phyloP scores from a whole-genome alignment of 345 rosid species.

The Sonneratia alba region DNA sequence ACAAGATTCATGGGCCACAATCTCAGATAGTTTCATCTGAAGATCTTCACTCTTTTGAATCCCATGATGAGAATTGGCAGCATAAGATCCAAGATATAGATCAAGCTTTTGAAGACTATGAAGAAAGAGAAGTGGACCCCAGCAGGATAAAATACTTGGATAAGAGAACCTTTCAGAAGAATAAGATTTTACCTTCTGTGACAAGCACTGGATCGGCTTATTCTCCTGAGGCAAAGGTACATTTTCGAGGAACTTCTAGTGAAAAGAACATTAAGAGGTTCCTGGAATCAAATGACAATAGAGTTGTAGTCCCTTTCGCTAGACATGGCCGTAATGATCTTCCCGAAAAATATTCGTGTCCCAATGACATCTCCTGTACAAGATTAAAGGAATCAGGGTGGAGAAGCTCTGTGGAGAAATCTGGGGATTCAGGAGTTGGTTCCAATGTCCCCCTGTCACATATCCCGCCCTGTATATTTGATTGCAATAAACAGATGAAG shows the following conservation, averaged over 20 bases:
- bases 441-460: background rate
- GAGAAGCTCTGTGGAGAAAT: conserved; percentile 9
- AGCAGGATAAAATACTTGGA: background rate
- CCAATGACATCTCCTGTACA: conserved; percentile 13
- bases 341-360: conserved; percentile 22
- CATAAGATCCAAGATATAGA: background rate
- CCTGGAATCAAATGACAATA: conserved; percentile 20
- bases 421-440: conserved; percentile 16
- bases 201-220: background rate
- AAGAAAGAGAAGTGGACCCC: background rate
- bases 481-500: background rate
- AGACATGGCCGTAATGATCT: conserved; percentile 26
- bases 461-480: conserved; percentile 1
- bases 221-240: background rate
- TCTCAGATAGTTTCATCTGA: background rate
- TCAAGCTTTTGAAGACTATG: background rate
- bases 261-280: conserved; percentile 21
- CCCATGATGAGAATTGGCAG: background rate
- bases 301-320: conserved; percentile 36
- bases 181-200: background rate
- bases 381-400: conserved; percentile 21
- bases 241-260: conserved; percentile 17
- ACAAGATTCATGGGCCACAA: conserved; percentile 14
- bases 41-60: background rate
- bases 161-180: conserved; percentile 1